Conservation (phyloP, 148 eudicot species). For the Rhododendron molle region DNA sequence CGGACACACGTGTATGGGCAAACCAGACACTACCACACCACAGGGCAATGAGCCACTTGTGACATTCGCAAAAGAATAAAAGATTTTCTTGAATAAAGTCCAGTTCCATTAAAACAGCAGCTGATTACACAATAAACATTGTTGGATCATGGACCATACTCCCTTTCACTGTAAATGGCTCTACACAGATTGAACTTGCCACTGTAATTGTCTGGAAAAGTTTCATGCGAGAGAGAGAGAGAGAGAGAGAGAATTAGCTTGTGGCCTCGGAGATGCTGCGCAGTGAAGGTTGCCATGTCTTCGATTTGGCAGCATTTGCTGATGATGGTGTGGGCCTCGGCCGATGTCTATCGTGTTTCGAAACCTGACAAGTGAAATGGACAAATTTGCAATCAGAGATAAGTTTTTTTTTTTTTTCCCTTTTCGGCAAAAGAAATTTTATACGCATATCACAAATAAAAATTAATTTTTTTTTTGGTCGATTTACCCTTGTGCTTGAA, state of each 20-base stretch:
- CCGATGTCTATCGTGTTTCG: conserved; percentile 45
- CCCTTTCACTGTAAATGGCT: neutral
- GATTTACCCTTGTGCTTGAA: neutral
- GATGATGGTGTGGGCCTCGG: conserved; percentile 35
- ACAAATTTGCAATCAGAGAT: neutral
- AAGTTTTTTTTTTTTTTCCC: too few relatives aligned
- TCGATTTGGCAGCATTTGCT: conserved; percentile 47
- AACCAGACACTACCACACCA: neutral
- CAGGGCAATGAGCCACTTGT: neutral
- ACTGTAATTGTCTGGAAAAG: neutral
- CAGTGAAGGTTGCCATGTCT: conserved; percentile 83
- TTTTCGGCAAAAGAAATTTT: neutral
- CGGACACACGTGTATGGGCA: too few relatives aligned
- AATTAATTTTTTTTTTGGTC: neutral
- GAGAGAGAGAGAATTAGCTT: conserved; percentile 15
- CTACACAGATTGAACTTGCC: neutral
- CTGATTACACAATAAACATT: conserved; percentile 4
- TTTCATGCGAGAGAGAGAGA: neutral
- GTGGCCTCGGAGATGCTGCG: conserved; percentile 69
- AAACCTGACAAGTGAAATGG: conserved; percentile 45
- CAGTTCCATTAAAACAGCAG: conserved; percentile 8
- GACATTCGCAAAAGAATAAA: neutral
- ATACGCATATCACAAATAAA: too few relatives aligned
- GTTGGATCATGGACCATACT: neutral
- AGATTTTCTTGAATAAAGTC: neutral